A percentile compares a stretch with the other conserved stretches of the same genome.
Conservation (phyloP, 345 rosid species). For the Acer saccharum region DNA sequence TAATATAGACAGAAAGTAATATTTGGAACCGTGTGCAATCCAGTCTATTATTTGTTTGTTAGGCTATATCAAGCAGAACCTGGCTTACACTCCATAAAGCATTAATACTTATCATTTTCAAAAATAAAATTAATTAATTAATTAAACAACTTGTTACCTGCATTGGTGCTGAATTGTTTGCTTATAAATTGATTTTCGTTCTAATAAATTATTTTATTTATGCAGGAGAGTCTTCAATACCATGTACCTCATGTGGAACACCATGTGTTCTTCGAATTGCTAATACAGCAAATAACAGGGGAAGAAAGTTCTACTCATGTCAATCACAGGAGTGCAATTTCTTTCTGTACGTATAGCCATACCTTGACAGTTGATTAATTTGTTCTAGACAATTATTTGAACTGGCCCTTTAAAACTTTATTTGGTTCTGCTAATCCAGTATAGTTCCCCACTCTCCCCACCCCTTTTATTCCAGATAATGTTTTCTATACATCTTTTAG, state of each 20-base stretch:
- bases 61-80: background rate
- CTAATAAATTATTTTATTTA: constrained; percentile 1
- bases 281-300: constrained; percentile 83
- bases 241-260: constrained; percentile 73
- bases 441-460: background rate
- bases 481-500: background rate
- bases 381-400: background rate
- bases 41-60: background rate
- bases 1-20: background rate
- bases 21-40: background rate
- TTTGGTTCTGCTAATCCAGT: background rate
- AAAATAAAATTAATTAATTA: background rate
- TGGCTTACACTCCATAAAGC: background rate
- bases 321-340: constrained; percentile 80
- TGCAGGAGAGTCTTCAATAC: constrained; percentile 70
- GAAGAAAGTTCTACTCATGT: constrained; percentile 91
- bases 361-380: background rate
- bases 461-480: background rate
- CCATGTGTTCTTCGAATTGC: constrained; percentile 75
- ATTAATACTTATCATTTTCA: background rate
- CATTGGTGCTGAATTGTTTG: background rate
- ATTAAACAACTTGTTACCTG: constrained; percentile 1
- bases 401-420: background rate
- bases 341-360: constrained; percentile 62
- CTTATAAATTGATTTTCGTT: background rate